Conservation (phyloP, 352 stramenopile genomes). For the Globisporangium cystogenes region DNA sequence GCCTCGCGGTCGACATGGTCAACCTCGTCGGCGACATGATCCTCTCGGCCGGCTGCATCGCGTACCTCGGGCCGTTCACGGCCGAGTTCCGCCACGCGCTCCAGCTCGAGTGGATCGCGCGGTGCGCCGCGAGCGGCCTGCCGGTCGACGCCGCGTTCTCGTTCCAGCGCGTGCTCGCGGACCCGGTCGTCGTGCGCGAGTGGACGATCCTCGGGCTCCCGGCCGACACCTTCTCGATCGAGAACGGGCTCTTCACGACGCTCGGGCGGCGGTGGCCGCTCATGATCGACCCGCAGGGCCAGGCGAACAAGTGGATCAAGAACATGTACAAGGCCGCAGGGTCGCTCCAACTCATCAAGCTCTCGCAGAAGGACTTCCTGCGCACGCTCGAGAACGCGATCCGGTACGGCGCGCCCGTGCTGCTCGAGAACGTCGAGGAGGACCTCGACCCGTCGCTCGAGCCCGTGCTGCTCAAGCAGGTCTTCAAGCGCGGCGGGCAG, state of each 20-base stretch:
- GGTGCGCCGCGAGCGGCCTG: constrained; percentile 71
- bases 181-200: constrained; percentile 86
- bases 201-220: constrained; percentile 92
- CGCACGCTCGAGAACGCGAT: constrained; percentile 91
- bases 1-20: constrained; percentile 73
- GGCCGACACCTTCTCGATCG: constrained; percentile 90
- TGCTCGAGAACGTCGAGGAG: constrained; percentile 94
- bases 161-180: constrained; percentile 75
- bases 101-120: constrained; percentile 78
- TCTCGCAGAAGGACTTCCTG: constrained; percentile 90
- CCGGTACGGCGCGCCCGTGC: constrained; percentile 85
- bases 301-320: constrained; percentile 94
- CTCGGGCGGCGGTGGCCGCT: constrained; percentile 89
- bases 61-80: constrained; percentile 91
- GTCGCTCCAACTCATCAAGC: constrained; percentile 90
- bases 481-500: constrained; percentile 91
- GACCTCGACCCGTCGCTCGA: constrained; percentile 91
- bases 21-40: constrained; percentile 94
- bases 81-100: constrained; percentile 81
- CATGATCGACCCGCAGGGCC: constrained; percentile 93
- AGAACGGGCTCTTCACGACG: constrained; percentile 92
- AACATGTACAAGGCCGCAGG: constrained; percentile 86
- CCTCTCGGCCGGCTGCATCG: constrained; percentile 88
- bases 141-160: constrained; percentile 85
- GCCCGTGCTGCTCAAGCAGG: constrained; percentile 90